Base-by-base conservation (phyloP, 2,329 filamentous ascomycete species). In the Botryosphaeria dothidea region DNA sequence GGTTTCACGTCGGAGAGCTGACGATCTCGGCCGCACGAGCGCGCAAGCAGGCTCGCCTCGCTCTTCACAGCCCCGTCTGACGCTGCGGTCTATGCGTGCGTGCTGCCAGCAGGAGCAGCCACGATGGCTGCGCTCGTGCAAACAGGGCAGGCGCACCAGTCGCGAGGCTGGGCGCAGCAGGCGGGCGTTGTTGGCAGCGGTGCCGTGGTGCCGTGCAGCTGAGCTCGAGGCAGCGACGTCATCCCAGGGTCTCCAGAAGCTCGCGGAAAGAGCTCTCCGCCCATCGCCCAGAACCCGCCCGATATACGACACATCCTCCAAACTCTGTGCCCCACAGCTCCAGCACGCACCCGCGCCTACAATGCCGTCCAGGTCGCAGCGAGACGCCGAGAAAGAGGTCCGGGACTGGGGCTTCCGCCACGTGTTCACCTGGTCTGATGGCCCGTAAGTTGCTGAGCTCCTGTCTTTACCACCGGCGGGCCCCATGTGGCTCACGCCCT, bases 381-480 rank as follows among this genome's bases (percentile, higher is more conserved):
- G 73, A 66, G 80, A 85, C 45, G 79, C 81, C 41, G 89, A 92
- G 74, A 77, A 80, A 57, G 80, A 90, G 71, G 89, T 92, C 27
- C 82, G 82, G 38, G 86, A 85, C 1, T 92, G 90, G 89, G 90
- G 90, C 1, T 92, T 92, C 73, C 23, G 41, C 52, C 82, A 87
- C 57, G 88, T 91, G 71, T 91, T 91, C 68, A 91, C 88, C 2
- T 92, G 90, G 89, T 87, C 84, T 7, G 90, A 92, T 75, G 79
- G 81, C 23, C 86, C 88, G 89, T 91, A 83, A 74, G 86, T 83
- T n/a, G 34, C 65, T 36, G 27, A 45, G 23, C 25, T 15, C 52
- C 62, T 21, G 29, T 61, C 21, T 41, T 60, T 41, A 17, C 34
- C 36, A 45, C 23, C n/a, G 25, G 36, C 23, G 36, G 49, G 27